Evolutionary conservation across 1,139 yeast species (phyloP).

Genomic region (Pichia sp.): DNA sequence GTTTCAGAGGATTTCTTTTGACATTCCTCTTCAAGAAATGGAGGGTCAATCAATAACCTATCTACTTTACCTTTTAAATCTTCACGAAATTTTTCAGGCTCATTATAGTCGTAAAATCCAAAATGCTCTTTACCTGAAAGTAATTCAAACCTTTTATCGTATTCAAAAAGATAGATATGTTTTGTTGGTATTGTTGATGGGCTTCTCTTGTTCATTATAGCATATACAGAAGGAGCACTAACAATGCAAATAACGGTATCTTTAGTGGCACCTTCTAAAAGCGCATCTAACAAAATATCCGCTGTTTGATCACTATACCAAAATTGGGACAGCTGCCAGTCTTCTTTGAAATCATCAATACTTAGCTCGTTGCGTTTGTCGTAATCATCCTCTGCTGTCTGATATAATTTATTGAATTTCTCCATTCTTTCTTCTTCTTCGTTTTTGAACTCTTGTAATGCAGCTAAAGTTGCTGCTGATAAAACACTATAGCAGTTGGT

Average conservation of each 20-base stretch:
- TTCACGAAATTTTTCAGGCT: constrained; percentile 58
- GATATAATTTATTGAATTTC: constrained; percentile 50
- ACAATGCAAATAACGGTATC: constrained; percentile 67
- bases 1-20: constrained; percentile 69
- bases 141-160: constrained; percentile 64
- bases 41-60: constrained; percentile 80
- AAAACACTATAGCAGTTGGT: constrained; percentile 33
- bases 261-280: constrained; percentile 67
- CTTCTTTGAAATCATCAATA: constrained; percentile 59
- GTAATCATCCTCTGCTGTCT: constrained; percentile 51
- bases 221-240: constrained; percentile 89
- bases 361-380: constrained; percentile 27
- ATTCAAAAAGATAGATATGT: constrained; percentile 69
- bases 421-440: constrained; percentile 59
- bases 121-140: constrained; percentile 64
- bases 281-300: constrained; percentile 53
- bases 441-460: constrained; percentile 59
- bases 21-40: constrained; percentile 74
- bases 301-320: constrained; percentile 81
- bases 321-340: constrained; percentile 91
- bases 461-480: constrained; percentile 70
- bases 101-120: constrained; percentile 65
- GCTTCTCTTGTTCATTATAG: constrained; percentile 58
- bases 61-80: constrained; percentile 56
- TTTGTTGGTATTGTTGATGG: constrained; percentile 51